A percentile compares a stretch with the other conserved stretches of the same genome.
These are phyloP conservation scores for Physcia stellaris DNA, from an alignment of 495 filamentous ascomycete genomes.

Conservation along the genomic window DNA sequence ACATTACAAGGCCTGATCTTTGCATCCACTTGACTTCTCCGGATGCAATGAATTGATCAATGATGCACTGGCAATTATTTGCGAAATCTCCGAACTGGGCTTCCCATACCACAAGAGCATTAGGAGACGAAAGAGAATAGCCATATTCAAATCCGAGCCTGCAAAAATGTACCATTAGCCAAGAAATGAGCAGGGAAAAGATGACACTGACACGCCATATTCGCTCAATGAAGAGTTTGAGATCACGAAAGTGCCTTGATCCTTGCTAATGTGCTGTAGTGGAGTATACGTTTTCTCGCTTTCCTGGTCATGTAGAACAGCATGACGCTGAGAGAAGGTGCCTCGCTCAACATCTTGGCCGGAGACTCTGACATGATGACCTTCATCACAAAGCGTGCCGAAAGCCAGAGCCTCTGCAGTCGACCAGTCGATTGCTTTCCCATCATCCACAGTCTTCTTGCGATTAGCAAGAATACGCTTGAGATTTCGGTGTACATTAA, in stretches of 20 bases:
- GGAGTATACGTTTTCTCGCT: slow-evolving; percentile 86
- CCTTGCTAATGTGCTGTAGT: slow-evolving; percentile 71
- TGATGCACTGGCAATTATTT: slow-evolving; percentile 98
- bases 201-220: slow-evolving; percentile 56
- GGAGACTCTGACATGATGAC: slow-evolving; percentile 91
- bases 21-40: slow-evolving; percentile 98
- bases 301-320: slow-evolving; percentile 95
- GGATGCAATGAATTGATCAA: slow-evolving; percentile 96
- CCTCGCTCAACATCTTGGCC: slow-evolving; percentile 99
- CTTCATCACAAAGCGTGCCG: slow-evolving; percentile 77
- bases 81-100: slow-evolving; percentile 99
- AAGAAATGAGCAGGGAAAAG: slow-evolving; percentile 3
- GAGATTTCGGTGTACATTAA: slow-evolving; percentile 82
- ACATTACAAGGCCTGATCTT: slow-evolving; percentile 86
- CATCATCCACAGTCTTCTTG: slow-evolving; percentile 85
- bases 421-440: slow-evolving; percentile 92
- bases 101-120: slow-evolving; percentile 97
- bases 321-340: slow-evolving; percentile 96
- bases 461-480: slow-evolving; percentile 88
- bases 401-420: slow-evolving; percentile 96
- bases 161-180: slow-evolving; percentile 18
- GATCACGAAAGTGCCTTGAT: slow-evolving; percentile 90
- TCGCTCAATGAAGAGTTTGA: slow-evolving; percentile 95
- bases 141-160: slow-evolving; percentile 95
- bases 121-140: slow-evolving; percentile 91